Evolutionary conservation across 371 early-diverging fungal genomes (phyloP), one percentile per base, ranked within the genome.

Genomic region (Apophysomyces trapeziformis): DNA sequence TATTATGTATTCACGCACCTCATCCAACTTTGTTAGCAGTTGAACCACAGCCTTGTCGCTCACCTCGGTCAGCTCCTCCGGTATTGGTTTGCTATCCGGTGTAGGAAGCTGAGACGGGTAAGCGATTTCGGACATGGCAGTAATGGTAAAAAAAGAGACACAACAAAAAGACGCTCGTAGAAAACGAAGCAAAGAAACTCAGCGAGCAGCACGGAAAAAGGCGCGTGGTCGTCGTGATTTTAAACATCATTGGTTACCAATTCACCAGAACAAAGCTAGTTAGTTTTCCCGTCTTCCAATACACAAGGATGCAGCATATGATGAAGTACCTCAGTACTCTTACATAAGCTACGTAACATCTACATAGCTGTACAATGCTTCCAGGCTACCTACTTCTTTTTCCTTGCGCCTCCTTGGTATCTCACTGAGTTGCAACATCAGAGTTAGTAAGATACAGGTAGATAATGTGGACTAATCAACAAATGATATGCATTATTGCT

Each of bases 11-110:
- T 13, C 11, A 41, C 41, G 41, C 41, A 75, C 75, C 61, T 75
- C 60, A 41, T 75, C 69, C 5, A 75, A 45, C 56, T 71, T 75
- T 8, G 54, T 64, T 54, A 75, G n/a, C 38, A 75, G 37, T 50
- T 75, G 69, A 8, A 57, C 63, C 36, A 60, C 65, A 7, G 66
- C 59, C 38, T 64, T 67, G 21, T 75, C 75, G 13, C 63, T 58
- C 46, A 59, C 54, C 7, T 50, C 54, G 21, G 32, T 21, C 54
- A 50, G 21, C 9, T 50, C 54, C 21, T 21, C 16, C 21, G 54
- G 21, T 5, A 21, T 21, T 50, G n/a, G 16, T 21, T 50, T 50
- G 21, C 21, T 50, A 21, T 50, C 54, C 21, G 21, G 21, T 21
- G 54, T 9, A 21, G 54, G 54, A 50, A 50, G 54, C 54, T 50